Percentiles rank a stretch among this genome's conserved stretches.
Evolutionary conservation across 2,329 filamentous ascomycete species (phyloP).

Genomic region (Arthrobotrys megalospora): DNA sequence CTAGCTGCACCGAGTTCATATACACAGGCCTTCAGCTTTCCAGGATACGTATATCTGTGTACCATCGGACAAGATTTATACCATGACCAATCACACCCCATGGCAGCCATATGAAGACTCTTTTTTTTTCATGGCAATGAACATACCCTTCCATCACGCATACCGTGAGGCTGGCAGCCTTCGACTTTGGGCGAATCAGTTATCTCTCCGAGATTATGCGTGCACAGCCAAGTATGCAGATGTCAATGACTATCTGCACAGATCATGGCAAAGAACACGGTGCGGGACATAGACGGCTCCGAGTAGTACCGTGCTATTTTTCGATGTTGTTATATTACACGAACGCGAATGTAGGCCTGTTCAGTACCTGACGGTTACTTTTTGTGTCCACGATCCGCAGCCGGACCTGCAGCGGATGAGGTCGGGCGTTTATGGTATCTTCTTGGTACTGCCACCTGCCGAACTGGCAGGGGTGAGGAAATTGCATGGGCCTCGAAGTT

Average conservation of each 20-base stretch:
- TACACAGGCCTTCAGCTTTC: constrained; percentile 21
- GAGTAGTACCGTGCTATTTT: constrained; percentile 44
- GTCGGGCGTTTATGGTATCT: constrained; percentile 53
- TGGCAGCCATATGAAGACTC: constrained; percentile 15
- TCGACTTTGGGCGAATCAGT: constrained; percentile 22
- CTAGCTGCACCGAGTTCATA: constrained; percentile 17
- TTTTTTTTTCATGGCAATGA: constrained; percentile 1
- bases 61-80: constrained; percentile 27
- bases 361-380: constrained; percentile 58
- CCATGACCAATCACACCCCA: neutral
- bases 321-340: constrained; percentile 59
- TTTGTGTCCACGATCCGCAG: constrained; percentile 33
- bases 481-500: constrained; percentile 31
- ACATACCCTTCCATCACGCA: constrained; percentile 32
- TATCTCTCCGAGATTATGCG: constrained; percentile 41
- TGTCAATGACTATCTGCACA: constrained; percentile 16
- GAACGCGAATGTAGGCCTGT: constrained; percentile 25
- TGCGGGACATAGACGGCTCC: constrained; percentile 26
- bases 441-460: constrained; percentile 46
- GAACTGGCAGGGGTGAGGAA: constrained; percentile 44
- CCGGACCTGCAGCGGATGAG: constrained; percentile 37
- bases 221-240: constrained; percentile 41
- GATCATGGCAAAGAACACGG: constrained; percentile 2
- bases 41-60: constrained; percentile 10
- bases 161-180: constrained; percentile 12